These are phyloP conservation scores for Platanus orientalis DNA, from an alignment of 164 flowering plant species.

Conservation along the genomic window DNA sequence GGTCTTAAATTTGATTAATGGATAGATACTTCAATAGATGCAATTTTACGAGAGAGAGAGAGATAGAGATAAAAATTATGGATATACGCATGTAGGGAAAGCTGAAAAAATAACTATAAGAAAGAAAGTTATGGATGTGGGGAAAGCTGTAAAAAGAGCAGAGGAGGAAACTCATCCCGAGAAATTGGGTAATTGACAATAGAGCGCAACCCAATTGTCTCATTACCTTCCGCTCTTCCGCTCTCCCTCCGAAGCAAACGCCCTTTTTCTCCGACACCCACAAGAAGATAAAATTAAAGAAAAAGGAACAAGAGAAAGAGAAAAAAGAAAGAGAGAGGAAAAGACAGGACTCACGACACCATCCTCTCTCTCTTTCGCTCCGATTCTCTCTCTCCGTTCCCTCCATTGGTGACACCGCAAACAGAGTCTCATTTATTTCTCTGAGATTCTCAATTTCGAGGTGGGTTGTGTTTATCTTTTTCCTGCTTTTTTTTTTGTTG, in stretches of 20 bases:
- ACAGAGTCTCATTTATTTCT: not conserved
- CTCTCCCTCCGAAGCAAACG: conserved; percentile 4
- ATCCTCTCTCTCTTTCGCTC: conserved; percentile 1
- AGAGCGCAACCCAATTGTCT: too few species aligned
- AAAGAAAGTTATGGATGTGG: too few species aligned
- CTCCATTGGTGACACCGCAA: conserved; percentile 10
- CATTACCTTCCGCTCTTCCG: not conserved
- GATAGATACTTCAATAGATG: too few species aligned
- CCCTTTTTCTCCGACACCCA: conserved; percentile 7
- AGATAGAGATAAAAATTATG: too few species aligned
- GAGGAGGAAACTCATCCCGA: too few species aligned
- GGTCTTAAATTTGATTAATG: too few species aligned
- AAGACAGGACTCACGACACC: not conserved
- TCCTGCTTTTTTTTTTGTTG: not conserved
- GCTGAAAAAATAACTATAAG: too few species aligned
- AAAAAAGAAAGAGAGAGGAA: not conserved
- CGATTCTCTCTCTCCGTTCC: conserved; percentile 14
- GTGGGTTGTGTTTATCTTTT: not conserved
- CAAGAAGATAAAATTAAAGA: not conserved
- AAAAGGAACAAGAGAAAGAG: not conserved
- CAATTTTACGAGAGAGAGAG: too few species aligned
- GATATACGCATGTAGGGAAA: too few species aligned
- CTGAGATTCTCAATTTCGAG: not conserved
- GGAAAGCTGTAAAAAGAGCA: too few species aligned
- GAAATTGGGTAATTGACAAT: too few species aligned